Conservation (phyloP, 495 filamentous ascomycete species). For the Aspergillus leporis region DNA sequence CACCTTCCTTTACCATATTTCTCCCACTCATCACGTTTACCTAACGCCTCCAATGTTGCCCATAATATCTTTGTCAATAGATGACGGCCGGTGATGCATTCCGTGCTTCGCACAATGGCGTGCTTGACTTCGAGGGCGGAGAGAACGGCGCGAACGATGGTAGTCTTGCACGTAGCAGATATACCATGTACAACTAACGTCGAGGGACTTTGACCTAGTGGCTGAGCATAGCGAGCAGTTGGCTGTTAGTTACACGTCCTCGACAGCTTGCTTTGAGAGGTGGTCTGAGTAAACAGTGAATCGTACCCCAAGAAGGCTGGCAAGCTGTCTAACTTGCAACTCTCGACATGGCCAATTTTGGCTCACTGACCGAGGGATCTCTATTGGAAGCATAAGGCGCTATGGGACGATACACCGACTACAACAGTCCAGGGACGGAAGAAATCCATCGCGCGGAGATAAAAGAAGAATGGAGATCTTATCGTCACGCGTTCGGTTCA, state of each 20-base stretch:
- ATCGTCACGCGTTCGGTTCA: conserved; percentile 10
- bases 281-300: background rate
- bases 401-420: background rate
- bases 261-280: background rate
- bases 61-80: conserved; percentile 65
- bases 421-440: background rate
- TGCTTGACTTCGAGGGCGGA: conserved; percentile 54
- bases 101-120: conserved; percentile 73
- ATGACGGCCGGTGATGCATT: conserved; percentile 90
- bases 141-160: conserved; percentile 65
- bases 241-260: background rate
- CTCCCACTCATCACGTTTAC: conserved; percentile 38
- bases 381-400: conserved; percentile 34
- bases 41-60: conserved; percentile 39
- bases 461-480: conserved; percentile 6
- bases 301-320: conserved; percentile 60
- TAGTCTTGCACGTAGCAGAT: conserved; percentile 89
- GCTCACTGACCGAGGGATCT: conserved; percentile 44
- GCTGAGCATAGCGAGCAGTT: conserved; percentile 26
- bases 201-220: conserved; percentile 43
- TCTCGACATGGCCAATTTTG: conserved; percentile 64
- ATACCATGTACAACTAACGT: conserved; percentile 80
- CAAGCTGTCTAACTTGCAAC: conserved; percentile 61
- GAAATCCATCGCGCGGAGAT: conserved; percentile 7
- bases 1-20: conserved; percentile 58